A percentile compares a stretch with the other conserved stretches of the same genome.
phyloP scores from a whole-genome alignment of 306 rosid genomes.

The Malus asiatica region DNA sequence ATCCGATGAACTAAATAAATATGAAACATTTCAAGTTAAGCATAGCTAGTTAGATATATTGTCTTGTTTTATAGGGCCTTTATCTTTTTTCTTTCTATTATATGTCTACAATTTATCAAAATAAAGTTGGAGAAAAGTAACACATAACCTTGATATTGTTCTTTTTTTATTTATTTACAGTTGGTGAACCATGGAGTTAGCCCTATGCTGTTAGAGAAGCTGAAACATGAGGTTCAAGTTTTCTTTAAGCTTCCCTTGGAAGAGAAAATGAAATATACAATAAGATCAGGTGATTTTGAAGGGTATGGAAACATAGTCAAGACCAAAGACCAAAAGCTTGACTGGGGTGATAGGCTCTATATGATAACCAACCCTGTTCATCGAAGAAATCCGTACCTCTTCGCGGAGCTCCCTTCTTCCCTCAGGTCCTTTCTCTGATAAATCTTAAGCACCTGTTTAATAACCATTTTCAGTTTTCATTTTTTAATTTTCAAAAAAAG shows the following conservation, averaged over 20 bases:
- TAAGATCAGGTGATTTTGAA: slow-evolving; percentile 52
- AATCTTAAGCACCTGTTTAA: no score
- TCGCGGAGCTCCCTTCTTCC: slow-evolving; percentile 45
- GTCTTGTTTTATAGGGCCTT: no score
- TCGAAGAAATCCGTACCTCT: slow-evolving; percentile 52
- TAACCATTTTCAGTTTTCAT: no score
- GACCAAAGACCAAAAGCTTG: slow-evolving; percentile 54
- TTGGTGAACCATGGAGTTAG: slow-evolving; percentile 76
- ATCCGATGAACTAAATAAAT: no score
- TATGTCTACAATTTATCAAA: neutral
- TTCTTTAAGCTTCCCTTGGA: slow-evolving; percentile 61
- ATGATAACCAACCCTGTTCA: slow-evolving; percentile 46
- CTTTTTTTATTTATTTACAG: slow-evolving; percentile 14
- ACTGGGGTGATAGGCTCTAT: slow-evolving; percentile 78
- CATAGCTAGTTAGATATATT: no score
- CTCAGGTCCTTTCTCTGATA: slow-evolving; percentile 32
- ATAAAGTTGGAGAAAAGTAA: neutral
- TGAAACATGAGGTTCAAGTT: slow-evolving; percentile 44
- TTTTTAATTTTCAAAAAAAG: no score
- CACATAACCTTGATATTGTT: neutral
- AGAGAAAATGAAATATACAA: slow-evolving; percentile 47
- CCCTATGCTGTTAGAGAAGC: slow-evolving; percentile 29
- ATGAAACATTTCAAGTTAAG: no score
- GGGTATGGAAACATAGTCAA: slow-evolving; percentile 57
- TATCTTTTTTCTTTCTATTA: neutral